A percentile compares a stretch with the other conserved stretches of the same genome.
Conservation (phyloP, 2,329 filamentous ascomycete genomes). For the Podosphaera xanthii region DNA sequence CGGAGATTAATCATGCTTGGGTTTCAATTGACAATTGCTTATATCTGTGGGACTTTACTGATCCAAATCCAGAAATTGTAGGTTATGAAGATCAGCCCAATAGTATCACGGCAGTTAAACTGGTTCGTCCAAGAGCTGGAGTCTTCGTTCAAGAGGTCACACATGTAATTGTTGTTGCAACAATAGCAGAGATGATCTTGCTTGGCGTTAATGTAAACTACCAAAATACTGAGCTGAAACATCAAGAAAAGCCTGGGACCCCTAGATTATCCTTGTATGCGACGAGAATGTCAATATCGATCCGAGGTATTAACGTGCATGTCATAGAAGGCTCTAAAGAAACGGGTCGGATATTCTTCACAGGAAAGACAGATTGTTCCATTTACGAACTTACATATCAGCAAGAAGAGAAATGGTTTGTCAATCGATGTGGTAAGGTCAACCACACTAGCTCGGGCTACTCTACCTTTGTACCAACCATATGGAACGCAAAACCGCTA, state of each 20-base stretch:
- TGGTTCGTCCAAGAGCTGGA: conserved; percentile 62
- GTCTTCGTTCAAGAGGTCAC: conserved; percentile 77
- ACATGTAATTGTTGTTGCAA: conserved; percentile 74
- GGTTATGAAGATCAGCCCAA: conserved; percentile 78
- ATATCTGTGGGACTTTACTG: conserved; percentile 94
- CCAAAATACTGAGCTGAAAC: conserved; percentile 38
- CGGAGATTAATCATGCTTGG: conserved; percentile 87
- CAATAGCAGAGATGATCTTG: conserved; percentile 60
- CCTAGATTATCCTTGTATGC: conserved; percentile 62
- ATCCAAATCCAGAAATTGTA: conserved; percentile 73
- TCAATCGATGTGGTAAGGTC: conserved; percentile 63
- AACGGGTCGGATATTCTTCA: conserved; percentile 82
- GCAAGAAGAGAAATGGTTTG: conserved; percentile 94
- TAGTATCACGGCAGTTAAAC: conserved; percentile 73
- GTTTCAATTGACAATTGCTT: conserved; percentile 86
- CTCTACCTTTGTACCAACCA: conserved; percentile 35
- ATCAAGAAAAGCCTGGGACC: conserved; percentile 44
- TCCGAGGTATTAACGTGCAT: conserved; percentile 54
- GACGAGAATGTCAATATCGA: conserved; percentile 61
- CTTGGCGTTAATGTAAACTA: conserved; percentile 58
- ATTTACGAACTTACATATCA: conserved; percentile 91
- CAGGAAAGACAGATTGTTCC: conserved; percentile 58
- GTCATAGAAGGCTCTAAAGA: conserved; percentile 56
- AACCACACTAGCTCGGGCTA: conserved; percentile 65
- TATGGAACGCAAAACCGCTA: conserved; percentile 27